A percentile compares a stretch with the other conserved stretches of the same genome.
Conservation (phyloP, 768 basidiomycete species). For the Dacryopinax primogenitus region DNA sequence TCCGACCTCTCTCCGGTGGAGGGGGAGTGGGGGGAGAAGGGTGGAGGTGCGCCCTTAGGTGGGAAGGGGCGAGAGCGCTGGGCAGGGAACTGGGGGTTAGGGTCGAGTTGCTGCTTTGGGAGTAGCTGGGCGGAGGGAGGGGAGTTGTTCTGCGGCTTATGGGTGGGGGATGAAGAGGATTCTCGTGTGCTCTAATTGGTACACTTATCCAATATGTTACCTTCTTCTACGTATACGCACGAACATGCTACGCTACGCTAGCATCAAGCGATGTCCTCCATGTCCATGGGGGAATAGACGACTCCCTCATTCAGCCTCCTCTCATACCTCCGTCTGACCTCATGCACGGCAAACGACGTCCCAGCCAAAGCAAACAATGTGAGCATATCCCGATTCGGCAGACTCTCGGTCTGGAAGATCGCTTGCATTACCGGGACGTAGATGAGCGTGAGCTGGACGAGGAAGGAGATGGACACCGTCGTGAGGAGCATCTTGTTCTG, state of each 20-base stretch:
- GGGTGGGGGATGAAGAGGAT: neutral
- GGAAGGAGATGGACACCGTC: constrained; percentile 75
- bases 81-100: neutral
- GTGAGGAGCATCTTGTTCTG: constrained; percentile 82
- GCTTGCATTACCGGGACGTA: constrained; percentile 85
- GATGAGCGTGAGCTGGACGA: constrained; percentile 72
- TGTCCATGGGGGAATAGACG: neutral
- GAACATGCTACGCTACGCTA: neutral
- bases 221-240: too few relatives aligned
- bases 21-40: neutral
- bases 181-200: neutral
- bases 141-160: neutral
- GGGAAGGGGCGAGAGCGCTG: neutral
- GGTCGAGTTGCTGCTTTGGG: neutral
- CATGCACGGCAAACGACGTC: constrained; percentile 57
- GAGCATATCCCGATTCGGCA: constrained; percentile 52
- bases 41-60: neutral
- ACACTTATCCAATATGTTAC: neutral
- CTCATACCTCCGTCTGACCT: constrained; percentile 67
- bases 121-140: neutral
- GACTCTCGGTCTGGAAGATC: constrained; percentile 85
- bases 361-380: constrained; percentile 56
- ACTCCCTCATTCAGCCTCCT: constrained; percentile 30
- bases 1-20: neutral
- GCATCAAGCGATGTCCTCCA: neutral